phyloP scores from a whole-genome alignment of 306 rosid genomes.

The Inga oerstediana region DNA sequence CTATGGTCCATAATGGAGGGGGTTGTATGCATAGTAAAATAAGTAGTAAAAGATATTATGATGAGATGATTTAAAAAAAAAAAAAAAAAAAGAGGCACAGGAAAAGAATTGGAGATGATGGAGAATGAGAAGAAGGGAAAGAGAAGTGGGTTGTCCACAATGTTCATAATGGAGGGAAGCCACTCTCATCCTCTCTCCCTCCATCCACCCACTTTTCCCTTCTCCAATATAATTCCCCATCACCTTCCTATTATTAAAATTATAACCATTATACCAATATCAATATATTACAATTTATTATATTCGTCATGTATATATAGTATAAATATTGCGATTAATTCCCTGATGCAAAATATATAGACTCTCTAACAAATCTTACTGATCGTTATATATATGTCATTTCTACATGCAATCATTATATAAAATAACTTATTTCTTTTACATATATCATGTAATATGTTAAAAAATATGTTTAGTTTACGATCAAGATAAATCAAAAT shows the following conservation, averaged over 20 bases:
- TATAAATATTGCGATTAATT: not conserved
- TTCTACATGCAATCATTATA: no score
- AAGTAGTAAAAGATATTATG: not conserved
- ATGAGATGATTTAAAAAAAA: not conserved
- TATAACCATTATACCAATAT: no score
- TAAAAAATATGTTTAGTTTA: not conserved
- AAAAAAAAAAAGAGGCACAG: not conserved
- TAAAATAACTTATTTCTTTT: not conserved
- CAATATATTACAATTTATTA: no score
- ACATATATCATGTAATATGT: not conserved
- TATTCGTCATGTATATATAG: no score
- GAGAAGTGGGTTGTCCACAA: slow-evolving; percentile 3
- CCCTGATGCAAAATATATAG: not conserved
- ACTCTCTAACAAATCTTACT: not conserved
- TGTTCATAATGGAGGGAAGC: not conserved
- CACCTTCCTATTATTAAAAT: not conserved
- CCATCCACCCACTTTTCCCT: not conserved
- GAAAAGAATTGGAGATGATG: slow-evolving; percentile 47
- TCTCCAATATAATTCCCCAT: not conserved
- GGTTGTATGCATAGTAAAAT: not conserved
- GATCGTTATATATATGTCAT: not conserved
- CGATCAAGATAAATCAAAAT: not conserved
- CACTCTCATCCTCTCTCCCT: not conserved
- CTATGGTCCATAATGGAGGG: not conserved
- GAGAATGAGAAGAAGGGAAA: slow-evolving; percentile 54